Evolutionary conservation across 2,329 filamentous ascomycete species (phyloP), one percentile per base, ranked within the genome.

Genomic region (Xylariomycetidae sp.): DNA sequence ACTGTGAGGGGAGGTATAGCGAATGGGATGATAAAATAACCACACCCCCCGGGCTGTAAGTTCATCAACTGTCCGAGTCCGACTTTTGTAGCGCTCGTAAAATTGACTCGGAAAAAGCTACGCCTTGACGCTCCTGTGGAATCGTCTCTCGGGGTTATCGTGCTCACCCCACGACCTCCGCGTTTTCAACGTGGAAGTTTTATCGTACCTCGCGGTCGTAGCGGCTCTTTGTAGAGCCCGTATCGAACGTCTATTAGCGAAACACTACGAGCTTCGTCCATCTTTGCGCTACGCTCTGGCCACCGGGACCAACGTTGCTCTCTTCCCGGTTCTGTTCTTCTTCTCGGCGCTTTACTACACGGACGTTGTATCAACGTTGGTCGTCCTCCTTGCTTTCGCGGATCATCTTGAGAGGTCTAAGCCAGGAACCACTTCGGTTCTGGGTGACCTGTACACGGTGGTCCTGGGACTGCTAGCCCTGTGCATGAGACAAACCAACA

Each of bases 1-100:
- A 95, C 59, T 96, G 89, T 58, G 58, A 74, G 25, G 81, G 83
- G 9, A 73, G 74, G 34, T 94, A 83, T 64, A 56, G 60, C 10
- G 71, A 86, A 36, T 98, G 92, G 92, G 89, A 98, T 60, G 83
- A 90, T 39, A 98, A 97, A 58, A 92, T 98, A 54, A 98, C 92
- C 0, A 98, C 92, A 2, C 92, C 92, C 1, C 90, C 92, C 1
- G 92, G 89, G 20, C 66, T 98, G 66, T 88, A 69, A 57, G 69
- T 59, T 17, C 9, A 36, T 46, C n/a, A 50, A 25, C 30, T 46
- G 18, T 39, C 55, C 31, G 13, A 27, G 26, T 14, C 25, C 3
- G 49, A 46, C 34, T 46, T 37, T 17, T 49, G 50, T 37, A 15
- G 33, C 34, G n/a, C n/a, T n/a, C n/a, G n/a, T n/a, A n/a, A n/a